A percentile compares a stretch with the other conserved stretches of the same genome.
Conservation (phyloP, 768 basidiomycete species). For the Piloderma croceum region DNA sequence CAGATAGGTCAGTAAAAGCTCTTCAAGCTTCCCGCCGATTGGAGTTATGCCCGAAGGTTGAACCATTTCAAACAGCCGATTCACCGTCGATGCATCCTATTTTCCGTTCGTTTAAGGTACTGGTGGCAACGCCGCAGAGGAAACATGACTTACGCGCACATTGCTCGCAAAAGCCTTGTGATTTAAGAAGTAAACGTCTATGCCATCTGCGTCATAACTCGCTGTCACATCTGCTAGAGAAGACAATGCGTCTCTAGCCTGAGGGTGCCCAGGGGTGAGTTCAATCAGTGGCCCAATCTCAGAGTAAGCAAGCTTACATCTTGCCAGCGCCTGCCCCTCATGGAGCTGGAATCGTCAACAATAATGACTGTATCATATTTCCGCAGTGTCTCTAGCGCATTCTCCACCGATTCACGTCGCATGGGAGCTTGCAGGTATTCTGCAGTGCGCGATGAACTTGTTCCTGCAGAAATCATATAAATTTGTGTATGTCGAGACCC, state of each 20-base stretch:
- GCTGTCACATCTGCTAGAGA: slow-evolving; percentile 43
- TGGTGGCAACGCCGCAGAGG: not conserved
- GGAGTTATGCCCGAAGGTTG: slow-evolving; percentile 41
- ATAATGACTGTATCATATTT: slow-evolving; percentile 54
- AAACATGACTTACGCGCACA: slow-evolving; percentile 34
- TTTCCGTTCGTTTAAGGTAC: too few relatives aligned
- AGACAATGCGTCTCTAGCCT: slow-evolving; percentile 44
- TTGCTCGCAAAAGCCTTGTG: slow-evolving; percentile 25
- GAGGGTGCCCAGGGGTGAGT: too few relatives aligned
- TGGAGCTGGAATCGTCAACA: slow-evolving; percentile 58
- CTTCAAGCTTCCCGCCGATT: slow-evolving; percentile 18
- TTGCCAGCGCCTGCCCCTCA: slow-evolving; percentile 44
- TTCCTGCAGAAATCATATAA: too few relatives aligned
- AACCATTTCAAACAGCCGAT: slow-evolving; percentile 39
- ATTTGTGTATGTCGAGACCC: too few relatives aligned
- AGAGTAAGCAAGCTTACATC: slow-evolving; percentile 43
- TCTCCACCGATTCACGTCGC: not conserved
- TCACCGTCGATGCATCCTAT: slow-evolving; percentile 19
- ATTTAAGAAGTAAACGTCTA: slow-evolving; percentile 62
- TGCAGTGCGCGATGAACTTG: too few relatives aligned
- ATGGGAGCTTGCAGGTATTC: not conserved
- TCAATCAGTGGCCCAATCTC: too few relatives aligned
- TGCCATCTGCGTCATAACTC: slow-evolving; percentile 50
- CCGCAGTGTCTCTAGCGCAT: slow-evolving; percentile 26
- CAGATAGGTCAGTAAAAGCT: slow-evolving; percentile 9